Evolutionary conservation across 73 alveolate genomes (phyloP).

Genomic region (Uronychia binucleata): DNA sequence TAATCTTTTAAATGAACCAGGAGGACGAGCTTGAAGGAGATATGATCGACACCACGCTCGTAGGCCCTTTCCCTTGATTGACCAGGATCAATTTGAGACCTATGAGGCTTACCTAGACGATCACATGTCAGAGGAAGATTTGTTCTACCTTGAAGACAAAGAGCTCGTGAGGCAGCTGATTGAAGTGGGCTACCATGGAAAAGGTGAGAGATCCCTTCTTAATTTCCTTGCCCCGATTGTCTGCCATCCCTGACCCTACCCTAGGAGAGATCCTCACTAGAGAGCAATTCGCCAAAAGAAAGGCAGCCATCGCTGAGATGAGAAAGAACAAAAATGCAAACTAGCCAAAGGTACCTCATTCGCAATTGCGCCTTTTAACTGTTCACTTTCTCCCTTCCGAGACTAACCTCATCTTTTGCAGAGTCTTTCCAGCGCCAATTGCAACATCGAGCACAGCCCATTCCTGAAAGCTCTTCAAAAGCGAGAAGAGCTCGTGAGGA

Average conservation of each 20-base stretch:
- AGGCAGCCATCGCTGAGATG: slow-evolving; percentile 93
- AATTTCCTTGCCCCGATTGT: not conserved
- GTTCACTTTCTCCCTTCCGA: not conserved
- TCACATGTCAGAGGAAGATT: slow-evolving; percentile 89
- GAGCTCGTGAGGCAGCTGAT: slow-evolving; percentile 96
- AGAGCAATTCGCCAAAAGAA: slow-evolving; percentile 88
- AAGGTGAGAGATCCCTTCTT: slow-evolving; percentile 33
- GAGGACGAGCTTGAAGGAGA: slow-evolving; percentile 77
- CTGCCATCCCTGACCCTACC: not conserved
- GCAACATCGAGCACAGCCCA: slow-evolving; percentile 74
- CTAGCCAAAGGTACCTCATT: slow-evolving; percentile 65
- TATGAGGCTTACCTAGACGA: slow-evolving; percentile 93
- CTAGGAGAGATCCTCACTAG: slow-evolving; percentile 87
- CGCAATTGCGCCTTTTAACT: slow-evolving; percentile 8
- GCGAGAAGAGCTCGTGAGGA: slow-evolving; percentile 86
- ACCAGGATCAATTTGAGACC: slow-evolving; percentile 75
- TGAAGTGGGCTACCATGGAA: slow-evolving; percentile 94
- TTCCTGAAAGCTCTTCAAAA: slow-evolving; percentile 89
- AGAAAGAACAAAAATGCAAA: slow-evolving; percentile 76
- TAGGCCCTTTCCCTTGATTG: not conserved
- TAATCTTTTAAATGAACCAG: slow-evolving; percentile 32
- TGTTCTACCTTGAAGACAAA: slow-evolving; percentile 93
- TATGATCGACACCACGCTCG: slow-evolving; percentile 76
- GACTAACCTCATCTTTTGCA: not conserved
- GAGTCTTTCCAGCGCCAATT: slow-evolving; percentile 80